Base-by-base conservation (phyloP, 768 basidiomycete genomes). In the Lactarius hengduanensis region DNA sequence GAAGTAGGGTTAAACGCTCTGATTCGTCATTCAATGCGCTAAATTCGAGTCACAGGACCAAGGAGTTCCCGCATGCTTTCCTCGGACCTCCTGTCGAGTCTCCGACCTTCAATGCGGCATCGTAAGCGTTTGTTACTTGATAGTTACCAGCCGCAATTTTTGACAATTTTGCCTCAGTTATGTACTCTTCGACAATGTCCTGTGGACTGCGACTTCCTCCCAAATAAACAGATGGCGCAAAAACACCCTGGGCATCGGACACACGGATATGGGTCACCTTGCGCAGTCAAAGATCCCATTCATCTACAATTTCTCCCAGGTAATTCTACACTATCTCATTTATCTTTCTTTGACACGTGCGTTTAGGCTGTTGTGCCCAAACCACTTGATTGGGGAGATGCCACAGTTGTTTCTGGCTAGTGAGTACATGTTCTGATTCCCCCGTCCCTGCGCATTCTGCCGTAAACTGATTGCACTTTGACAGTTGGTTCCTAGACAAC, bases 191-290 rank as follows among this genome's bases (percentile, higher is more conserved):
- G 85, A 84, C 77, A 83, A 86, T 69, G 84, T 90, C 59, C 79
- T 90, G 65, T 90, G 88, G 88, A 77, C 81, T 16, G 87, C 88
- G 2, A 87, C 85, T 0, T 83, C 86, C 2, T 77, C 81, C 1
- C 87, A 89, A 72, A 83, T 89, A 71, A 89, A 90, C 72, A 77
- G 77, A 59, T 90, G 88, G 88, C 76, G 88, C 59, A 80, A 81
- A 65, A 76, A 85, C 53, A 76, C 78, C 1, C 77, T 89, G 45
- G 72, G 77, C 11, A 73, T 90, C 13, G 74, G 72, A 3, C 77
- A 78, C 54, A 89, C 87, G 2, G 83, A 87, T 68, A 85, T 89
- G 83, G 81, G 82, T 5, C 81, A 84, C 61, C 71, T 85, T 28
- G 82, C 82, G 2, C 82, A 86, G 65, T 81, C 82, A 20, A 86